A percentile compares a stretch with the other conserved stretches of the same genome.
phyloP scores from a whole-genome alignment of 352 stramenopile genomes.

The Phytophthora agathidicida region DNA sequence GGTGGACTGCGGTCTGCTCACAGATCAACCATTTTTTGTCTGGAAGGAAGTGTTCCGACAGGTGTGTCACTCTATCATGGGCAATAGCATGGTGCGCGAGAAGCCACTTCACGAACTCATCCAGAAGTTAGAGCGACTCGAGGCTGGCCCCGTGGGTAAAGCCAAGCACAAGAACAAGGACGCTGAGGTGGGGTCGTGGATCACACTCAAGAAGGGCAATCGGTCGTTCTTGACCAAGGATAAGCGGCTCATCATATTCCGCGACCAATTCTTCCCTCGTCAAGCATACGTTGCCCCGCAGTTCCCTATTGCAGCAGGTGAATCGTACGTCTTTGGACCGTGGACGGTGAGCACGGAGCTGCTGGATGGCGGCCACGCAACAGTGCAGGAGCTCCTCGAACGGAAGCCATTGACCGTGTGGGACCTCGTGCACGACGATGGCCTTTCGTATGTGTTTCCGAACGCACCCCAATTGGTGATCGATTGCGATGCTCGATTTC shows the following conservation, averaged over 20 bases:
- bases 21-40: slow-evolving; percentile 77
- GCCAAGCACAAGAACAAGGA: slow-evolving; percentile 50
- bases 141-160: slow-evolving; percentile 26
- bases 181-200: slow-evolving; percentile 62
- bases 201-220: slow-evolving; percentile 87
- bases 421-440: slow-evolving; percentile 56
- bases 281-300: slow-evolving; percentile 25
- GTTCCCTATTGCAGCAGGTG: slow-evolving; percentile 28
- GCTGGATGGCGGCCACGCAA: slow-evolving; percentile 24
- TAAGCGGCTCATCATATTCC: slow-evolving; percentile 79
- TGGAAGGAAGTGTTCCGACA: slow-evolving; percentile 89
- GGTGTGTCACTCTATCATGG: slow-evolving; percentile 81
- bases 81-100: slow-evolving; percentile 86
- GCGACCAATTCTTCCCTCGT: slow-evolving; percentile 70
- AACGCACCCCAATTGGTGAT: slow-evolving; percentile 61
- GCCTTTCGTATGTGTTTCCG: slow-evolving; percentile 69
- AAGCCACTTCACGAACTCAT: slow-evolving; percentile 83
- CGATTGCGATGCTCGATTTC: slow-evolving; percentile 57
- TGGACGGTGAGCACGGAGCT: slow-evolving; percentile 57
- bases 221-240: slow-evolving; percentile 76
- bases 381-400: slow-evolving; percentile 30
- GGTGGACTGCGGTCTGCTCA: slow-evolving; percentile 64
- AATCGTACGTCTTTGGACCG: slow-evolving; percentile 61
- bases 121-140: slow-evolving; percentile 62
- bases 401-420: slow-evolving; percentile 55